These are phyloP conservation scores for Plasmodium cynomolgi DNA, from an alignment of 169 alveolate genomes.

Conservation along the genomic window DNA sequence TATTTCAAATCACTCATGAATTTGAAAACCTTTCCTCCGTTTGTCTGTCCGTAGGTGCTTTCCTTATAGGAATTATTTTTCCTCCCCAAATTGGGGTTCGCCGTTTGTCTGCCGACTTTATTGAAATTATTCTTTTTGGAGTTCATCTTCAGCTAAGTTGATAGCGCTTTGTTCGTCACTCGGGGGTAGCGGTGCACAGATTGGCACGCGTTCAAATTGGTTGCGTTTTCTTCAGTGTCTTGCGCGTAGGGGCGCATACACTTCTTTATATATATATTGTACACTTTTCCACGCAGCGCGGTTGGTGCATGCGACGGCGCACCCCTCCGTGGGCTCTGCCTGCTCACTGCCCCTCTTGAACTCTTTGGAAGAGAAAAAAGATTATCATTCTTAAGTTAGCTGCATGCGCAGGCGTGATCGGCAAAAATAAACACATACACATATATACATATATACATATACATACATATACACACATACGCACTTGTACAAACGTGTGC, in stretches of 20 bases:
- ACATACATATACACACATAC: neutral
- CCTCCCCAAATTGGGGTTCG: neutral
- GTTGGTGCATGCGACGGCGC: neutral
- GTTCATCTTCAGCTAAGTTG: constrained; percentile 14
- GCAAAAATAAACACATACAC: neutral
- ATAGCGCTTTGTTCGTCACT: neutral
- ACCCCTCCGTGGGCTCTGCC: neutral
- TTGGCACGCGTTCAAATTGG: neutral
- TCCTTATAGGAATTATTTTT: constrained; percentile 28
- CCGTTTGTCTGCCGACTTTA: constrained; percentile 16
- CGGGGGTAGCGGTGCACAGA: neutral
- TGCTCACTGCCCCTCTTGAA: neutral
- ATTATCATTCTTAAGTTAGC: neutral
- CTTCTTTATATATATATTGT: neutral
- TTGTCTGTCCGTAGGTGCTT: constrained; percentile 3
- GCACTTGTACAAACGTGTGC: neutral
- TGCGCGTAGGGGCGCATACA: neutral
- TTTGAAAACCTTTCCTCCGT: constrained; percentile 30
- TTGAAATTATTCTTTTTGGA: constrained; percentile 20
- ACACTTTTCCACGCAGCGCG: neutral
- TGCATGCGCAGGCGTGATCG: neutral
- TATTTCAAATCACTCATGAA: constrained; percentile 40
- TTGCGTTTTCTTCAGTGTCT: neutral
- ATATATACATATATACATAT: neutral
- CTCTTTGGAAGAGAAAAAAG: neutral